Evolutionary conservation across 2,329 filamentous ascomycete species (phyloP).

Genomic region (Chaetomiaceae sp.): DNA sequence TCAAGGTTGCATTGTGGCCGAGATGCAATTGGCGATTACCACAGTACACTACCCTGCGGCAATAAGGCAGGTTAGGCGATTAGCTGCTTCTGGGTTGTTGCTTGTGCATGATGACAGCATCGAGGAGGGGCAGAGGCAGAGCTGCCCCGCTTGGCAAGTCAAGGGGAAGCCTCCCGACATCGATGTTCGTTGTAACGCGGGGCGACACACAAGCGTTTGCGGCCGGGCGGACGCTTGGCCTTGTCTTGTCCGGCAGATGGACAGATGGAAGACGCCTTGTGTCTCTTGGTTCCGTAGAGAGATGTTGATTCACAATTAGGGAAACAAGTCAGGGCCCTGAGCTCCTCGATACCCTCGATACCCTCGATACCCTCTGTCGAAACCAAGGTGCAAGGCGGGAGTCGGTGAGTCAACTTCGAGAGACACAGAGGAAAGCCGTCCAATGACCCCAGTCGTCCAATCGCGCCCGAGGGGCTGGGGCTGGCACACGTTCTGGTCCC

Average conservation of each 20-base stretch:
- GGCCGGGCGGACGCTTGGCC: too few species aligned
- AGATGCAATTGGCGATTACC: slow-evolving; percentile 8
- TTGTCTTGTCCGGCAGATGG: too few species aligned
- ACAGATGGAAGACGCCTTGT: too few species aligned
- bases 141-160: slow-evolving; percentile 13
- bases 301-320: too few species aligned
- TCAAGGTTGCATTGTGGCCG: background rate
- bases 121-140: slow-evolving; percentile 19
- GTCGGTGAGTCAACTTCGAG: background rate
- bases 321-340: too few species aligned
- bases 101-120: slow-evolving; percentile 19
- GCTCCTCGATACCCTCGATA: too few species aligned
- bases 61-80: background rate
- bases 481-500: background rate
- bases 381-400: background rate
- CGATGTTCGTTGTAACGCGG: too few species aligned
- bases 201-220: background rate
- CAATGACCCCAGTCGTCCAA: background rate
- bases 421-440: background rate
- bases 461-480: slow-evolving; percentile 1
- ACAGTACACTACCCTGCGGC: too few species aligned
- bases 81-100: slow-evolving; percentile 6
- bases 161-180: too few species aligned
- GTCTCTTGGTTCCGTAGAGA: too few species aligned
- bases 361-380: too few species aligned